Evolutionary conservation across 2,329 filamentous ascomycete species (phyloP), one percentile per base, ranked within the genome.

Genomic region (Seiridium cupressi): DNA sequence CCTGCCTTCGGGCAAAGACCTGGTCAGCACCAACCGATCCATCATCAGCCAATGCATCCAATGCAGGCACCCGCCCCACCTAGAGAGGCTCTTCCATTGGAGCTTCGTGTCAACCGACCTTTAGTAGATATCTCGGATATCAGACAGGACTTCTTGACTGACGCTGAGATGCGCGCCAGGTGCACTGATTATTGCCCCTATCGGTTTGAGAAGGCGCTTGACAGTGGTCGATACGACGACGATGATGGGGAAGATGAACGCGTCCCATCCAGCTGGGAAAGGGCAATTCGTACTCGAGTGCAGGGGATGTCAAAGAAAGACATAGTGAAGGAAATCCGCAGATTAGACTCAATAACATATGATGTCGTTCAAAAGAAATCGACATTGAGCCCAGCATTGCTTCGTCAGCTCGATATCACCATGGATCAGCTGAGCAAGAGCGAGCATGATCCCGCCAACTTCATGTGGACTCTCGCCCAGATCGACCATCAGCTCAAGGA

Each of bases 381-480:
- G 3, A 62, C 63, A 0, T 69, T 83, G 34, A 70, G 66, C 3
- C 60, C 70, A 0, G 62, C 67, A 2, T 72, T 81, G 31, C 76
- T 77, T 60, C 68, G 69, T 3, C 81, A 83, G 58, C 65, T 84
- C 7, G 77, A 81, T 57, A 62, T 55, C 9, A 73, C 75, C 0
- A 71, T 75, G 42, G 66, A 73, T 5, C 64, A 71, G 1, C 69
- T 83, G 8, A 66, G 71, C 13, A 42, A 57, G 2, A 44, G 44
- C 4, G 78, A 82, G 13, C 57, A 46, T 3, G 78, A 82, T 44
- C 58, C 48, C 2, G 36, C 42, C 2, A 73, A 74, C 5, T 83
- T 72, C 60, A 65, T 73, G 34, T 78, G 77, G 61, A 69, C 71
- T 13, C 68, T 84, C 4, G 76, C 70, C 11, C 81, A 84, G 65